Evolutionary conservation across 1,139 yeast genomes (phyloP).

Genomic region (Hyphopichia wangnamkhiaoensis): DNA sequence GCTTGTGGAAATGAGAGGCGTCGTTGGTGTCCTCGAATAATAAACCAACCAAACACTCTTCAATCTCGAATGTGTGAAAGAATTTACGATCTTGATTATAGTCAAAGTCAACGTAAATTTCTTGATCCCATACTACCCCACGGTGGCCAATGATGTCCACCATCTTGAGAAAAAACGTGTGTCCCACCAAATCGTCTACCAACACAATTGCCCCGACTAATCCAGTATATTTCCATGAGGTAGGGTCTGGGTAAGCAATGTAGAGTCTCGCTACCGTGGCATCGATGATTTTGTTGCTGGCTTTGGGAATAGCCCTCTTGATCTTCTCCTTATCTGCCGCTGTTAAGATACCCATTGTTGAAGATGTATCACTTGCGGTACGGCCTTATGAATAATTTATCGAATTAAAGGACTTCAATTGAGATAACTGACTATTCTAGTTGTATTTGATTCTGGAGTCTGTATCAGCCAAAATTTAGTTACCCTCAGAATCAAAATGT

Average conservation of each 20-base stretch:
- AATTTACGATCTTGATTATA: conserved; percentile 92
- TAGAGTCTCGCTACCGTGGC: conserved; percentile 89
- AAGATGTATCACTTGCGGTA: background rate
- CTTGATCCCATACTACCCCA: conserved; percentile 98
- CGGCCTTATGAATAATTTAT: too few relatives aligned
- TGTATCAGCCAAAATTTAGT: too few relatives aligned
- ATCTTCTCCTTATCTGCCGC: conserved; percentile 81
- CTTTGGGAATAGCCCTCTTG: conserved; percentile 85
- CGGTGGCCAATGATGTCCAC: conserved; percentile 80
- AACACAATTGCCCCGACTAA: conserved; percentile 82
- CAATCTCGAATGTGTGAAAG: conserved; percentile 92
- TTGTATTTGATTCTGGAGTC: too few relatives aligned
- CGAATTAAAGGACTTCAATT: too few relatives aligned
- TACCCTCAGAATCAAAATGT: too few relatives aligned
- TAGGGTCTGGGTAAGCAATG: conserved; percentile 83
- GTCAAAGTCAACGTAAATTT: conserved; percentile 80
- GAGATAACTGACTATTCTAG: too few relatives aligned
- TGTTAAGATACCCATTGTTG: conserved; percentile 58
- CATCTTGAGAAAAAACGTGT: conserved; percentile 84
- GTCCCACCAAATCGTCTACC: conserved; percentile 92
- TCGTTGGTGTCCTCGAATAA: conserved; percentile 87
- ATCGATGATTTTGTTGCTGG: conserved; percentile 83
- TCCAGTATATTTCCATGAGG: conserved; percentile 86
- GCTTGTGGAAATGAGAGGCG: conserved; percentile 80
- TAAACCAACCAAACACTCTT: conserved; percentile 86